Evolutionary conservation across 2,329 filamentous ascomycete species (phyloP).

Genomic region (Monilinia laxa): DNA sequence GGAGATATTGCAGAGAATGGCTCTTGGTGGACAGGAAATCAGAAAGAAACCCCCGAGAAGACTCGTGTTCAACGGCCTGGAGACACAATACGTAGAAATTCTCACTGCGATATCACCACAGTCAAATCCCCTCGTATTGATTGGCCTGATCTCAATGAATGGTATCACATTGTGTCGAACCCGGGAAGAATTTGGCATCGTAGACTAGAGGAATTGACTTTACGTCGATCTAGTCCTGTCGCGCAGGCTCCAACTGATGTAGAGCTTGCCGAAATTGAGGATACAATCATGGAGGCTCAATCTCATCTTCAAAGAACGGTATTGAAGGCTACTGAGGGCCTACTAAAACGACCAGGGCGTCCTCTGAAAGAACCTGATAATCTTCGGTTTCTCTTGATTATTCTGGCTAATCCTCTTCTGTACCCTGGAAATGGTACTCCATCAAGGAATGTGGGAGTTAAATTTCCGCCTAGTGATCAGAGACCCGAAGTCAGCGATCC

Average conservation of each 20-base stretch:
- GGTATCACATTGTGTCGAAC: constrained; percentile 70
- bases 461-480: constrained; percentile 15
- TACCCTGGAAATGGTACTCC: constrained; percentile 45
- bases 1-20: constrained; percentile 80
- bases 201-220: constrained; percentile 55
- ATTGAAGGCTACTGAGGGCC: constrained; percentile 73
- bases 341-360: constrained; percentile 76
- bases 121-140: constrained; percentile 68
- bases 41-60: constrained; percentile 43
- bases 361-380: constrained; percentile 67
- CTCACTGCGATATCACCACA: constrained; percentile 47
- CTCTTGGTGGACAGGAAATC: constrained; percentile 72
- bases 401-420: constrained; percentile 76
- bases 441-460: constrained; percentile 17
- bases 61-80: constrained; percentile 37
- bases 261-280: constrained; percentile 48
- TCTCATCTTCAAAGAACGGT: constrained; percentile 67
- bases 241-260: constrained; percentile 27
- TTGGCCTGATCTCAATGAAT: constrained; percentile 69
- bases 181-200: constrained; percentile 66
- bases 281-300: constrained; percentile 59
- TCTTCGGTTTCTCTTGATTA: constrained; percentile 73
- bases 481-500: constrained; percentile 4
- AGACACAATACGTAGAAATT: constrained; percentile 31
- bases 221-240: constrained; percentile 31